Percentiles rank a stretch among this genome's conserved stretches.
Evolutionary conservation across 2,329 filamentous ascomycete species (phyloP).

Genomic region (Passalora sequoiae): DNA sequence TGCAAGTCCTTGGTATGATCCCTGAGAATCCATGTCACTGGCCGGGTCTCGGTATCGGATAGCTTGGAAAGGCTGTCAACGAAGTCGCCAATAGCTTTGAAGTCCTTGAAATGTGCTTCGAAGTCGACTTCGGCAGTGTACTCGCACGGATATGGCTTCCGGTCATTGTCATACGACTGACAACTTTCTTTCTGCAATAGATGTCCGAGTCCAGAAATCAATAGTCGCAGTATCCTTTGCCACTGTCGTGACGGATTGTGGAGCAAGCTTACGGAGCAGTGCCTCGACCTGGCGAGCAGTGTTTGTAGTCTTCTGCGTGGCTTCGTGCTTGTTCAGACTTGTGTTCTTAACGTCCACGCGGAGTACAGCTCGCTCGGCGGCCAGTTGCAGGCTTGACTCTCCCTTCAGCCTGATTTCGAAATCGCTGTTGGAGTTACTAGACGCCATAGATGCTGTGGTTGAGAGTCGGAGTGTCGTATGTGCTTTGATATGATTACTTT

Average conservation of each 20-base stretch:
- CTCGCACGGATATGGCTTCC: background rate
- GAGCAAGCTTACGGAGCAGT: conserved; percentile 7
- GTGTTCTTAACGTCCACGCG: background rate
- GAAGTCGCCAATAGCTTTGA: conserved; percentile 5
- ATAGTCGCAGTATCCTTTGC: conserved; percentile 3
- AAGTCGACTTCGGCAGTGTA: conserved; percentile 8
- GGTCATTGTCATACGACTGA: background rate
- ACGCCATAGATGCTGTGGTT: no score
- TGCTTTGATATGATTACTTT: no score
- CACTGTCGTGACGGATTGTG: conserved; percentile 3
- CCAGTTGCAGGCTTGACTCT: background rate
- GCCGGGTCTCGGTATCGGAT: conserved; percentile 1
- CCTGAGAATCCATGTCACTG: conserved; percentile 10
- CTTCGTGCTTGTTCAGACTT: background rate
- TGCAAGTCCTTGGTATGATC: conserved; percentile 9
- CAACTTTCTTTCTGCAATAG: conserved; percentile 7
- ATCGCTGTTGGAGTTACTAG: no score
- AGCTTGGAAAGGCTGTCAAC: background rate
- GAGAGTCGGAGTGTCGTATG: no score
- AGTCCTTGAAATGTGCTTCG: conserved; percentile 7
- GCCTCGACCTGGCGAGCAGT: conserved; percentile 7
- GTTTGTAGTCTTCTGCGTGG: background rate
- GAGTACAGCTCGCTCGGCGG: conserved; percentile 10
- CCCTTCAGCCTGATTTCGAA: conserved; percentile 2
- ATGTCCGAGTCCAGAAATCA: conserved; percentile 13